A percentile compares a stretch with the other conserved stretches of the same genome.
Conservation (phyloP, 306 rosid species). For the Chamaecrista fasciculata region DNA sequence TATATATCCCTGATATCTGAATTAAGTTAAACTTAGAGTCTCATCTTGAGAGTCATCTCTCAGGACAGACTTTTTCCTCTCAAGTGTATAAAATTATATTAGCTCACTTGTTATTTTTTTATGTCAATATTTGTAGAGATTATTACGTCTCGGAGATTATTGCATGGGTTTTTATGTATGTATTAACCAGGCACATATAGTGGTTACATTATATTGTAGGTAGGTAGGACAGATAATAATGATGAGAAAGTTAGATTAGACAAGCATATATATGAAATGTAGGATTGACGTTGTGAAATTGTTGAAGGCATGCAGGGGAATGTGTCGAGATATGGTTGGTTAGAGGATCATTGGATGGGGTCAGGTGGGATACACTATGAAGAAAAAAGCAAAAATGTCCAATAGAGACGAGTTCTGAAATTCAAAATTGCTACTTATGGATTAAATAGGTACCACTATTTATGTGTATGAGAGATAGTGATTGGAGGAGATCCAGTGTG, state of each 20-base stretch:
- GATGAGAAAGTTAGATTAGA: not conserved
- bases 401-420: constrained; percentile 26
- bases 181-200: too few species aligned
- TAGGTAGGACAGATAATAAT: not conserved
- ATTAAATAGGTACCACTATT: constrained; percentile 41
- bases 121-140: too few species aligned
- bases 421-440: constrained; percentile 38
- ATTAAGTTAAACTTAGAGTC: too few species aligned
- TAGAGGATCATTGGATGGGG: constrained; percentile 35
- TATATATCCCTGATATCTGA: too few species aligned
- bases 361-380: constrained; percentile 28
- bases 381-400: constrained; percentile 26
- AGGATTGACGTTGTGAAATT: constrained; percentile 25
- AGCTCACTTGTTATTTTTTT: too few species aligned
- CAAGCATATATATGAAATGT: not conserved
- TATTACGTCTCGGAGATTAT: too few species aligned
- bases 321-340: constrained; percentile 25
- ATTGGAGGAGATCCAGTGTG: constrained; percentile 30
- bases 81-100: too few species aligned
- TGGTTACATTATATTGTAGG: not conserved
- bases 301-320: constrained; percentile 9
- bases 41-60: too few species aligned
- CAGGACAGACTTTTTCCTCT: too few species aligned
- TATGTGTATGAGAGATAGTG: constrained; percentile 27
- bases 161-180: too few species aligned